A percentile compares a stretch with the other conserved stretches of the same genome.
Conservation (phyloP, 805 yeast genomes). For the Maudiozyma turicensis region DNA sequence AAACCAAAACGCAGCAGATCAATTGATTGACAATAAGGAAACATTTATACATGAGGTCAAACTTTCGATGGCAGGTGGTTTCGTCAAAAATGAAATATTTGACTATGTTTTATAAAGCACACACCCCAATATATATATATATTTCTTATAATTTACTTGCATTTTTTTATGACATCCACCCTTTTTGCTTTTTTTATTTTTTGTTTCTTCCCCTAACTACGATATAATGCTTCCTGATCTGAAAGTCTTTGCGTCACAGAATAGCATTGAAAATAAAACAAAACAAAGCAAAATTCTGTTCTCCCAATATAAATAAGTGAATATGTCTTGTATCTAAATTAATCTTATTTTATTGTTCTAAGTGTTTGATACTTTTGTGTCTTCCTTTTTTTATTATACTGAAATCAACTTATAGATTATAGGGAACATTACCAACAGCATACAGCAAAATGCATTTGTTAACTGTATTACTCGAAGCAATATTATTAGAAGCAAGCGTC, state of each 20-base stretch:
- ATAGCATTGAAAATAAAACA: neutral
- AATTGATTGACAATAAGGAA: slow-evolving; percentile 36
- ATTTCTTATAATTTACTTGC: neutral
- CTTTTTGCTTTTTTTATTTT: neutral
- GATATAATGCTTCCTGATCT: neutral
- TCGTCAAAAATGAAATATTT: slow-evolving; percentile 45
- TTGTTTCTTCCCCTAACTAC: too few relatives aligned
- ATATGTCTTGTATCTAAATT: too few relatives aligned
- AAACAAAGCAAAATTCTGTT: too few relatives aligned
- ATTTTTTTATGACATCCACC: neutral
- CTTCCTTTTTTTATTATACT: too few relatives aligned
- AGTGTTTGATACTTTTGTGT: too few relatives aligned
- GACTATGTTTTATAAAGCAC: slow-evolving; percentile 41
- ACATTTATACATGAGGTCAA: slow-evolving; percentile 49
- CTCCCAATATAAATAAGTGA: too few relatives aligned
- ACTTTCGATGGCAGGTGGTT: slow-evolving; percentile 64
- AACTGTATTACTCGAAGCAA: neutral
- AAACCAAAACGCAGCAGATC: slow-evolving; percentile 79
- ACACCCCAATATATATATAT: too few relatives aligned
- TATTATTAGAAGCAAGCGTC: neutral
- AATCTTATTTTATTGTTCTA: too few relatives aligned
- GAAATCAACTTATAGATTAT: too few relatives aligned
- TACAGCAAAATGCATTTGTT: neutral
- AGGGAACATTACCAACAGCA: too few relatives aligned
- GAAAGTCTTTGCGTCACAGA: neutral